Evolutionary conservation across 1,284 basidiomycete genomes (phyloP).

Genomic region (Trichosporon inkin): DNA sequence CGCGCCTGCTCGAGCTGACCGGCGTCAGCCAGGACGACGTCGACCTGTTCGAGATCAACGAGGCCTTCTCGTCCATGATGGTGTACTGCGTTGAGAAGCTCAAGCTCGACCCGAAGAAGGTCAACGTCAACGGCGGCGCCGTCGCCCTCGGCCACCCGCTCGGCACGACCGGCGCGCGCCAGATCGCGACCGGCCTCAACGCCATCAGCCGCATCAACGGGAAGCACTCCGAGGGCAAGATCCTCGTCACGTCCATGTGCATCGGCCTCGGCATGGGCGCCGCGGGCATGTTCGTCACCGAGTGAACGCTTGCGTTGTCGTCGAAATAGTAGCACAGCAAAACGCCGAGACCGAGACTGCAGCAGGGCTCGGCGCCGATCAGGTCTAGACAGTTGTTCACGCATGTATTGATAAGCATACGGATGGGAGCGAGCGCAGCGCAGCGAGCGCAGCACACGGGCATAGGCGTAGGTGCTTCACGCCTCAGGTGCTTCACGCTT

Average conservation of each 20-base stretch:
- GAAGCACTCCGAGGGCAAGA: constrained; percentile 69
- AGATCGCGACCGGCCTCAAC: constrained; percentile 80
- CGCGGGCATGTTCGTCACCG: constrained; percentile 53
- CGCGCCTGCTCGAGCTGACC: constrained; percentile 61
- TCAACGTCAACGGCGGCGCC: constrained; percentile 86
- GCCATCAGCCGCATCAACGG: constrained; percentile 55
- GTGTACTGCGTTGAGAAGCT: constrained; percentile 71
- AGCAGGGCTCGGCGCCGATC: too few species aligned
- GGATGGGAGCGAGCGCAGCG: too few species aligned
- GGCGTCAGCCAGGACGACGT: constrained; percentile 67
- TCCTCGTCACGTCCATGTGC: constrained; percentile 93
- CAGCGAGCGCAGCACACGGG: too few species aligned
- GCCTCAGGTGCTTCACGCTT: too few species aligned
- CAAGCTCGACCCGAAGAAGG: constrained; percentile 68
- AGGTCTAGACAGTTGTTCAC: too few species aligned
- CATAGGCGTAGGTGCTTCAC: too few species aligned
- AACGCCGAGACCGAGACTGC: too few species aligned
- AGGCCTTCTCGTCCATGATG: constrained; percentile 79
- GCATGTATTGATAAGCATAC: too few species aligned
- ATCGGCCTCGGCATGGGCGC: constrained; percentile 81
- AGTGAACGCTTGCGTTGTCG: constrained; percentile 29
- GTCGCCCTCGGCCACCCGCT: constrained; percentile 68
- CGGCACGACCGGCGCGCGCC: constrained; percentile 81
- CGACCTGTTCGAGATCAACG: constrained; percentile 82
- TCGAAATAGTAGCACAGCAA: too few species aligned